Conservation (phyloP, 768 basidiomycete species). For the Rhizopogon sp. region DNA sequence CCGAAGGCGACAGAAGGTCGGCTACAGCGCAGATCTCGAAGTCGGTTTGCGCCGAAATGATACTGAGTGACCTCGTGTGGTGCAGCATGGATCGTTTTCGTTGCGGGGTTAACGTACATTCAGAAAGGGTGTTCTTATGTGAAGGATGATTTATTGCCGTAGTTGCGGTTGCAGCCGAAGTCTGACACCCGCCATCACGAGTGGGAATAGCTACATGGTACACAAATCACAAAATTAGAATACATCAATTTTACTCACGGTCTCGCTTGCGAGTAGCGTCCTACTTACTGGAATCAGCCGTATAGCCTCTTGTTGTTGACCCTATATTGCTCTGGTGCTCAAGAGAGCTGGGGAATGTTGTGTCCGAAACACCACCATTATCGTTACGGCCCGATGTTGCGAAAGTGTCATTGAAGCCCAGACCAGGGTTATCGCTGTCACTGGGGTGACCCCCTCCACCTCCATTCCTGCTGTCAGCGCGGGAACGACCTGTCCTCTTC, state of each 20-base stretch:
- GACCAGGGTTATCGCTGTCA: slow-evolving; percentile 32
- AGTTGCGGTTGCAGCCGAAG: slow-evolving; percentile 5
- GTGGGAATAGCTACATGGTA: slow-evolving; percentile 17
- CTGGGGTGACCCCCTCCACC: slow-evolving; percentile 32
- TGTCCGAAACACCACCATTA: slow-evolving; percentile 74
- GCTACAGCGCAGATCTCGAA: slow-evolving; percentile 46
- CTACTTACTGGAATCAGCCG: slow-evolving; percentile 24
- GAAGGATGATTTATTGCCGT: slow-evolving; percentile 8
- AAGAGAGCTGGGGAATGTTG: slow-evolving; percentile 29
- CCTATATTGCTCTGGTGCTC: slow-evolving; percentile 22
- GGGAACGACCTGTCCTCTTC: slow-evolving; percentile 54
- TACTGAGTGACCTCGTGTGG: slow-evolving; percentile 33
- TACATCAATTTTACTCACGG: slow-evolving; percentile 17
- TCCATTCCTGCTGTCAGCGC: slow-evolving; percentile 44
- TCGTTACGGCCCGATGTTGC: slow-evolving; percentile 32
- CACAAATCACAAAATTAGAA: slow-evolving; percentile 18
- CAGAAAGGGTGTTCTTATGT: slow-evolving; percentile 22
- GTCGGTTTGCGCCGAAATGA: slow-evolving; percentile 45
- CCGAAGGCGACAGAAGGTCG: slow-evolving; percentile 37
- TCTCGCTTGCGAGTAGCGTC: slow-evolving; percentile 7
- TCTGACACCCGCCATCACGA: slow-evolving; percentile 12
- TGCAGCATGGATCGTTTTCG: slow-evolving; percentile 17
- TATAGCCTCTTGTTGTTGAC: slow-evolving; percentile 14
- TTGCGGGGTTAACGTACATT: slow-evolving; percentile 18
- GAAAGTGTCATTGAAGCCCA: slow-evolving; percentile 27